Evolutionary conservation across 208 protist genomes (phyloP).

Genomic region (Trypanosoma brucei): DNA sequence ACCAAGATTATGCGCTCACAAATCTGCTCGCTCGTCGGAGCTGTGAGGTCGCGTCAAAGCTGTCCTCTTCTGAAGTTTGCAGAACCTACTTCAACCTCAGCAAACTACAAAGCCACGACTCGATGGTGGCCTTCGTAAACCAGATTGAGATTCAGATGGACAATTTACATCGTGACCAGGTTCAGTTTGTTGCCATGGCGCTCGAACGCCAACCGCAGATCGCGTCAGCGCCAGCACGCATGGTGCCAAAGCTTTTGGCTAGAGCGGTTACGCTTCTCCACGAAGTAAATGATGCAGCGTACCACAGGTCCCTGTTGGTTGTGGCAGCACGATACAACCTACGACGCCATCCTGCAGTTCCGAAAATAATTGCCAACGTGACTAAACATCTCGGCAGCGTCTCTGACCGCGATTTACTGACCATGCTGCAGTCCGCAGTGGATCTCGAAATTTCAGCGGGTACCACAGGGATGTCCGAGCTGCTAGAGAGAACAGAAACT

Average conservation of each 20-base stretch:
- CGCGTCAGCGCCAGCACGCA: slow-evolving; percentile 40
- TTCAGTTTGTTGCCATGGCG: slow-evolving; percentile 48
- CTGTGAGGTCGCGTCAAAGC: slow-evolving; percentile 63
- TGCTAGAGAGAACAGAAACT: slow-evolving; percentile 19
- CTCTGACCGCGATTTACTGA: slow-evolving; percentile 44
- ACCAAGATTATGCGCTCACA: slow-evolving; percentile 69
- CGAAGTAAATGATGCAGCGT: slow-evolving; percentile 30
- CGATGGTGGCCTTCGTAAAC: slow-evolving; percentile 66
- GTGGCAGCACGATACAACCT: slow-evolving; percentile 62
- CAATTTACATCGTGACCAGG: slow-evolving; percentile 38
- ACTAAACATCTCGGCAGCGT: slow-evolving; percentile 23
- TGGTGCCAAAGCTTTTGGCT: slow-evolving; percentile 37
- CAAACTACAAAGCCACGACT: slow-evolving; percentile 72
- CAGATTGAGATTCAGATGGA: slow-evolving; percentile 38
- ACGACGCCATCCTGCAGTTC: slow-evolving; percentile 22
- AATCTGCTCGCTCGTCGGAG: slow-evolving; percentile 56
- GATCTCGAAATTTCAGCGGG: slow-evolving; percentile 29
- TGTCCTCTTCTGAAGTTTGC: slow-evolving; percentile 44
- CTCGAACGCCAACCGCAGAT: slow-evolving; percentile 67
- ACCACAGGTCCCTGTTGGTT: slow-evolving; percentile 60
- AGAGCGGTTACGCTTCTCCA: slow-evolving; percentile 33
- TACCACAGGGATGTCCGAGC: slow-evolving; percentile 12
- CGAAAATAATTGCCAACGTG: slow-evolving; percentile 35
- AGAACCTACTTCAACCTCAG: slow-evolving; percentile 71
- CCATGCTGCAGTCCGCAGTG: slow-evolving; percentile 39